These are phyloP conservation scores for Punctularia strigosozonata DNA, from an alignment of 768 basidiomycete genomes.

Conservation along the genomic window DNA sequence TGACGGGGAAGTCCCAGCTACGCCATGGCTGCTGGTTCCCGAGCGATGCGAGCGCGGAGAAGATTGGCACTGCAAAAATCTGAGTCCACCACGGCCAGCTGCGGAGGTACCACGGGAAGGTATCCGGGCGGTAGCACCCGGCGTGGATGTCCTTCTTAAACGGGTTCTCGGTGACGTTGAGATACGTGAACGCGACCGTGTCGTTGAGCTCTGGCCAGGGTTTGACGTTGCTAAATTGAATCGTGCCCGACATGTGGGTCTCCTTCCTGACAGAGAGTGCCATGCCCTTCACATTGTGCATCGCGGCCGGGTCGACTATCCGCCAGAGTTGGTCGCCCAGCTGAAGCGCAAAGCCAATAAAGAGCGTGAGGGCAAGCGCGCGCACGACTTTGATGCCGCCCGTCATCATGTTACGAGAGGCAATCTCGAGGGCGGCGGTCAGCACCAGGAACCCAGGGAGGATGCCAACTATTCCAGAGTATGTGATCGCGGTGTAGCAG, in stretches of 20 bases:
- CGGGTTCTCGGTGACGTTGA: slow-evolving; percentile 36
- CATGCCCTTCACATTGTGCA: too few species aligned
- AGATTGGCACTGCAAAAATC: slow-evolving; percentile 65
- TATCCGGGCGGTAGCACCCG: slow-evolving; percentile 61
- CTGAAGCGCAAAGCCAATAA: slow-evolving; percentile 75
- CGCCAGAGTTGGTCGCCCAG: slow-evolving; percentile 77
- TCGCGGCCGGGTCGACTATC: slow-evolving; percentile 49
- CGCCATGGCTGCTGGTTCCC: slow-evolving; percentile 68
- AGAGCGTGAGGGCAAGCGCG: slow-evolving; percentile 78
- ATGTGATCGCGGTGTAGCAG: slow-evolving; percentile 88
- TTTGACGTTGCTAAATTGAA: too few species aligned
- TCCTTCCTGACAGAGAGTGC: too few species aligned
- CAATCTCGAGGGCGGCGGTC: slow-evolving; percentile 73
- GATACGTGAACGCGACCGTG: slow-evolving; percentile 63
- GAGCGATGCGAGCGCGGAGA: slow-evolving; percentile 61
- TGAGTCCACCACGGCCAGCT: slow-evolving; percentile 71
- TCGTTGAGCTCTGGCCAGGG: too few species aligned
- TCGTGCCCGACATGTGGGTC: too few species aligned
- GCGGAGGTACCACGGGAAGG: slow-evolving; percentile 69
- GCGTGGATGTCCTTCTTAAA: slow-evolving; percentile 35
- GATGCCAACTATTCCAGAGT: slow-evolving; percentile 77
- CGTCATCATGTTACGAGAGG: slow-evolving; percentile 76
- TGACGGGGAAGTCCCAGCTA: slow-evolving; percentile 63
- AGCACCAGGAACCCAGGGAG: slow-evolving; percentile 82
- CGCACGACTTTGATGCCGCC: slow-evolving; percentile 85